Evolutionary conservation across 2,329 filamentous ascomycete genomes (phyloP).

Genomic region (Colletotrichum simmondsii): DNA sequence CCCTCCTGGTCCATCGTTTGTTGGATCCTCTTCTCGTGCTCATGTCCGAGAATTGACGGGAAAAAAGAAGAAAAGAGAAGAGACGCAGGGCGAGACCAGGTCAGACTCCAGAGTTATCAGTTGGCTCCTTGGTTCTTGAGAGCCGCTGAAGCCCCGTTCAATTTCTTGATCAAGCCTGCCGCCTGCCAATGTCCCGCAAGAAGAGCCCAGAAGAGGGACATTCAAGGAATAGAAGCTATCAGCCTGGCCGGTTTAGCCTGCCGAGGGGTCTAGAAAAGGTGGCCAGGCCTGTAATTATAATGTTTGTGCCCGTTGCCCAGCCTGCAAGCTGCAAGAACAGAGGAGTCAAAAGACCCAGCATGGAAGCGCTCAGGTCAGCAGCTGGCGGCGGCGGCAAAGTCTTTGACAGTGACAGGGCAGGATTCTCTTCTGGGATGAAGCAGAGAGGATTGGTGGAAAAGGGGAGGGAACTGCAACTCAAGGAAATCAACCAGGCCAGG

Average conservation of each 20-base stretch:
- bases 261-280: background rate
- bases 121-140: background rate
- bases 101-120: background rate
- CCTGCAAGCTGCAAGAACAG: background rate
- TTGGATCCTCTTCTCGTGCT: background rate
- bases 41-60: conserved; percentile 4
- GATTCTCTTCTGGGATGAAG: background rate
- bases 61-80: background rate
- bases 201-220: background rate
- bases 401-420: background rate
- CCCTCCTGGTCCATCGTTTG: background rate
- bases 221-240: background rate
- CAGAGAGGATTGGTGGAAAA: conserved; percentile 27
- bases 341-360: background rate
- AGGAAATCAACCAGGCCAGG: background rate
- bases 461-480: background rate
- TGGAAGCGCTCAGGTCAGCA: conserved; percentile 2
- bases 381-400: conserved; percentile 26
- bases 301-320: conserved; percentile 6
- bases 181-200: background rate
- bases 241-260: background rate
- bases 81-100: background rate
- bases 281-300: background rate
- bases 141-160: background rate
- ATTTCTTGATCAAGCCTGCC: background rate